Evolutionary conservation across 768 basidiomycete genomes (phyloP), one percentile per base, ranked within the genome.

Genomic region (Lenzites betulinus): DNA sequence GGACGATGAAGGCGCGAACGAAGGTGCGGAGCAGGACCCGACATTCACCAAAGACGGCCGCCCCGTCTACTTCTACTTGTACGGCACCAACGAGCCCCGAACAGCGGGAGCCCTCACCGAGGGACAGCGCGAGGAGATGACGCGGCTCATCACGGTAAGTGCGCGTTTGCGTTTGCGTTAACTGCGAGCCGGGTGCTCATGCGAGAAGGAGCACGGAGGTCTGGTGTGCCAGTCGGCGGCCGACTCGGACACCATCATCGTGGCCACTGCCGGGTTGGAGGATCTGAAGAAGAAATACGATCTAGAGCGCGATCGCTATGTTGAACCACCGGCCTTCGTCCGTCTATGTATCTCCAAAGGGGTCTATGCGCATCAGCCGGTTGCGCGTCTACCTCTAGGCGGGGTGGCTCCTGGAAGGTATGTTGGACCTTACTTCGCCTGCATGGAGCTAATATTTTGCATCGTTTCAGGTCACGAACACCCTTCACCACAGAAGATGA

Each of bases 301-400:
- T 38, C 23, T 54, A n/a, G 36, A 51, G 25, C 58, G 52, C 12
- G 58, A 43, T 3, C 18, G 22, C 7, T 67, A 59, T 38, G 66
- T 59, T 1, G 63, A 64, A 23, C 43, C 35, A 7, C 49, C 55
- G 7, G 3, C 13, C 7, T 67, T 67, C 25, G 58, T 67, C 18
- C 44, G 41, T 9, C 28, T 12, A 13, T 67, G 66, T 46, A 64
- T 67, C 44, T 7, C 48, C 28, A 35, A 54, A 18, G 41, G 46
- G 13, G 20, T 15, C 9, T 59, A 57, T 50, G 16, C 61, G 67
- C 60, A 63, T 66, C 13, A 69, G 58, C 65, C 54, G 42, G 22
- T 67, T 61, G 1, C 64, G 67, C 69, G 56, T 66, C 13, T 46
- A 59, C 54, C 68, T 48, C 35, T 63, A 35, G 25, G 47, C 7